Evolutionary conservation across 805 yeast species (phyloP).

Genomic region (Pichia cephalocereana): DNA sequence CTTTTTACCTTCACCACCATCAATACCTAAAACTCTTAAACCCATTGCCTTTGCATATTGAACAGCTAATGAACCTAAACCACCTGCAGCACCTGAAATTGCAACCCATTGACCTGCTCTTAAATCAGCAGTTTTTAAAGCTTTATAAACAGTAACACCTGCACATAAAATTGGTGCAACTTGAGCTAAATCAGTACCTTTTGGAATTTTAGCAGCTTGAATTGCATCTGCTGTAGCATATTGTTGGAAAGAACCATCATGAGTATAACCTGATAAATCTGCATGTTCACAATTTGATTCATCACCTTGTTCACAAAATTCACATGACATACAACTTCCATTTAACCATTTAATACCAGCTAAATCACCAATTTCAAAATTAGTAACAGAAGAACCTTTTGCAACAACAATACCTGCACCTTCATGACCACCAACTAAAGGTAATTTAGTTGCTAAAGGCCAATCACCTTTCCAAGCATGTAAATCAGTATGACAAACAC

Average conservation of each 20-base stretch:
- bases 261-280: conserved; percentile 66
- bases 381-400: conserved; percentile 48
- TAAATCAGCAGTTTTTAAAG: conserved; percentile 39
- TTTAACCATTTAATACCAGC: conserved; percentile 67
- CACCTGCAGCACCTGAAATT: conserved; percentile 44
- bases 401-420: conserved; percentile 68
- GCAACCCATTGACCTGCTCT: conserved; percentile 44
- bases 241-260: conserved; percentile 53
- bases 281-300: conserved; percentile 64
- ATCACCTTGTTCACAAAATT: conserved; percentile 47
- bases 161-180: conserved; percentile 45
- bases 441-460: conserved; percentile 51
- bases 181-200: conserved; percentile 38
- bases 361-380: conserved; percentile 54
- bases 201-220: conserved; percentile 40
- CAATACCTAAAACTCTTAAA: conserved; percentile 38
- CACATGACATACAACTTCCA: conserved; percentile 58
- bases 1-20: conserved; percentile 39
- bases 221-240: conserved; percentile 45
- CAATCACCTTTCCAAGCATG: conserved; percentile 71
- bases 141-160: conserved; percentile 47
- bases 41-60: conserved; percentile 45
- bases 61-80: conserved; percentile 41
- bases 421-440: conserved; percentile 66
- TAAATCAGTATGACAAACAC: conserved; percentile 68